These are phyloP conservation scores for Cercospora berteroae DNA, from an alignment of 2,329 filamentous ascomycete species.

Conservation along the genomic window DNA sequence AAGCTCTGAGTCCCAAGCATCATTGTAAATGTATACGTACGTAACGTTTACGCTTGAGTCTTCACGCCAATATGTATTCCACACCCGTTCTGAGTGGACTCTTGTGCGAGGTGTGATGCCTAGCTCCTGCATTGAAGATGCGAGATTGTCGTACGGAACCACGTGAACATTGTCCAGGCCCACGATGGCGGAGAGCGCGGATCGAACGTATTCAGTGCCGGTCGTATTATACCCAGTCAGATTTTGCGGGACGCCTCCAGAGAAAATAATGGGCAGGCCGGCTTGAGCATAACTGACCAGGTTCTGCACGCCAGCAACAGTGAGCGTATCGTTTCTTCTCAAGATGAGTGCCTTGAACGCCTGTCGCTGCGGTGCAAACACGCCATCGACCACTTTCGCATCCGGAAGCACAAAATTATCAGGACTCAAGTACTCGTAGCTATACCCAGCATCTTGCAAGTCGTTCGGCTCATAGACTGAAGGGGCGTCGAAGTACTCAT, in stretches of 20 bases:
- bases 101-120: constrained; percentile 37
- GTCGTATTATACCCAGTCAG: constrained; percentile 21
- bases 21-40: constrained; percentile 46
- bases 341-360: constrained; percentile 48
- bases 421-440: constrained; percentile 48
- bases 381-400: constrained; percentile 39
- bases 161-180: constrained; percentile 40
- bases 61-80: constrained; percentile 42
- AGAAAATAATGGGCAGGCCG: constrained; percentile 47
- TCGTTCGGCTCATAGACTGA: constrained; percentile 29
- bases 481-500: constrained; percentile 17
- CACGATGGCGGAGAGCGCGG: constrained; percentile 30
- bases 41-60: constrained; percentile 31
- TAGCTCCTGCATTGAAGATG: constrained; percentile 35
- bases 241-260: constrained; percentile 37
- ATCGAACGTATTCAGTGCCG: constrained; percentile 21
- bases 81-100: constrained; percentile 31
- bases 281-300: constrained; percentile 39
- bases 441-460: constrained; percentile 28
- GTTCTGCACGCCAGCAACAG: constrained; percentile 36
- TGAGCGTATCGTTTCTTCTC: constrained; percentile 40
- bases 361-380: constrained; percentile 43
- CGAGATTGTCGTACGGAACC: constrained; percentile 34
- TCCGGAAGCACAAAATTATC: constrained; percentile 45
- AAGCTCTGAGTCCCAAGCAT: constrained; percentile 31